A percentile compares a stretch with the other conserved stretches of the same genome.
phyloP scores from a whole-genome alignment of 2,329 filamentous ascomycete species.

The Fonsecaea monophora region DNA sequence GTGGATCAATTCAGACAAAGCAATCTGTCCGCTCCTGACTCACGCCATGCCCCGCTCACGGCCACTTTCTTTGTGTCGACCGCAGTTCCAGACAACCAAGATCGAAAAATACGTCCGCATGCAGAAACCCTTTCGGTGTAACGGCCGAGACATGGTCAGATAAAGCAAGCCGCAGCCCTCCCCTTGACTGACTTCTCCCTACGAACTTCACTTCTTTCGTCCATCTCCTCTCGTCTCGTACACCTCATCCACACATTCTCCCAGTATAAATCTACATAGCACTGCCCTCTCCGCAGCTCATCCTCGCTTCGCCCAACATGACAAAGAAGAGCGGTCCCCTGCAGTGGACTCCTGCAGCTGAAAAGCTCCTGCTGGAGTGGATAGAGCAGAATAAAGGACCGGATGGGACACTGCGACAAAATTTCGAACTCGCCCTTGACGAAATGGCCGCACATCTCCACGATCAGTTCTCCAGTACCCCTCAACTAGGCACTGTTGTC shows the following conservation, averaged over 20 bases:
- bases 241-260: neutral
- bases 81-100: neutral
- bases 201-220: neutral
- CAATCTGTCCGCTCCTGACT: neutral
- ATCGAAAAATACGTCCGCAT: neutral
- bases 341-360: neutral
- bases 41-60: neutral
- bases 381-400: conserved; percentile 5
- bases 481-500: neutral
- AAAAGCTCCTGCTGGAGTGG: conserved; percentile 8
- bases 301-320: neutral
- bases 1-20: neutral
- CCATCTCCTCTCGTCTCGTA: neutral
- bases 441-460: neutral
- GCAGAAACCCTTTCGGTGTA: neutral
- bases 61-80: neutral
- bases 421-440: neutral
- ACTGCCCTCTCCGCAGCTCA: too few relatives aligned
- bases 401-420: conserved; percentile 1
- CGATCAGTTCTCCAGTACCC: neutral
- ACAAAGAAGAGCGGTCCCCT: neutral
- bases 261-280: neutral
- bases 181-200: neutral
- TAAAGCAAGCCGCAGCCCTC: neutral
- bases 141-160: neutral